Conservation (phyloP, 345 rosid genomes). For the Theobroma cacao region DNA sequence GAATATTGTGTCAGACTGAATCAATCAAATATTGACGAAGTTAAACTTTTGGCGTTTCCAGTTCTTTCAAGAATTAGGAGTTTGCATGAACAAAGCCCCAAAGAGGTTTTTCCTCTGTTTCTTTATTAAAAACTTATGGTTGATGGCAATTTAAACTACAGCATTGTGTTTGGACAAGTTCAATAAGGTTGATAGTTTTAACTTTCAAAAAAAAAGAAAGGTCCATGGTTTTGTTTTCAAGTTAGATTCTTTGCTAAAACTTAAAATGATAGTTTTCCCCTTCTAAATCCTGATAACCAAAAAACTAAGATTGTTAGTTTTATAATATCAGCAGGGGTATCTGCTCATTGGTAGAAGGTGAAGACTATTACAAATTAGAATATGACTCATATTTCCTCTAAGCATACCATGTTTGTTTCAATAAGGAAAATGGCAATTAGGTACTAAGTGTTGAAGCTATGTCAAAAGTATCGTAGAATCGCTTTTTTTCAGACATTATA, state of each 20-base stretch:
- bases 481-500: background rate
- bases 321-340: background rate
- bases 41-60: background rate
- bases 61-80: constrained; percentile 3
- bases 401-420: background rate
- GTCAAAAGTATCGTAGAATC: background rate
- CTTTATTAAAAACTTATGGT: background rate
- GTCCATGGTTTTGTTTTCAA: too few relatives aligned
- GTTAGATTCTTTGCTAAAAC: too few relatives aligned
- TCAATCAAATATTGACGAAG: background rate
- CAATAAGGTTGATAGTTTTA: background rate
- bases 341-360: background rate
- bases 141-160: background rate
- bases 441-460: background rate
- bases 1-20: background rate
- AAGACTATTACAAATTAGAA: background rate
- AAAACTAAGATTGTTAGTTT: background rate
- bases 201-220: too few relatives aligned
- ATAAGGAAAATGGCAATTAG: background rate
- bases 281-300: background rate
- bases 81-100: background rate
- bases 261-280: background rate
- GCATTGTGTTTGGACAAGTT: background rate
- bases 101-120: constrained; percentile 5
- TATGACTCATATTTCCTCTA: background rate